Evolutionary conservation across 805 yeast species (phyloP).

Genomic region (Wickerhamomyces queroliae): DNA sequence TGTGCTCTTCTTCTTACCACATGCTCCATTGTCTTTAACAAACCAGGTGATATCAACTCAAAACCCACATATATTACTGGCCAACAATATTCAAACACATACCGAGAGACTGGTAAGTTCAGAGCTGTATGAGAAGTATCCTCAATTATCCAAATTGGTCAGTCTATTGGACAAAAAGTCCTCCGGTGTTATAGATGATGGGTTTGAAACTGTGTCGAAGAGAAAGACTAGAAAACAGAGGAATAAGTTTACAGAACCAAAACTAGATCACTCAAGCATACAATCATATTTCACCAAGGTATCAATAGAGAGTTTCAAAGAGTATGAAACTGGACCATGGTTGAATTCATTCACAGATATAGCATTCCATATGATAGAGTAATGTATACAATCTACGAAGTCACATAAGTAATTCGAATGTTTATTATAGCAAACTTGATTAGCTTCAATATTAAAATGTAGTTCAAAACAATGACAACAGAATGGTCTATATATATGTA

Average conservation of each 20-base stretch:
- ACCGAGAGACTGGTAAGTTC: constrained; percentile 44
- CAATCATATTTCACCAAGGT: constrained; percentile 27
- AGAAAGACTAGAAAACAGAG: constrained; percentile 21
- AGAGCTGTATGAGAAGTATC: constrained; percentile 38
- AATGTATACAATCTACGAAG: neutral
- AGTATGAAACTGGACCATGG: constrained; percentile 35
- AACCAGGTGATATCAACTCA: constrained; percentile 29
- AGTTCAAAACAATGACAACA: neutral
- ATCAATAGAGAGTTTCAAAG: constrained; percentile 15
- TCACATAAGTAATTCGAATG: neutral
- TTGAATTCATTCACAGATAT: constrained; percentile 48
- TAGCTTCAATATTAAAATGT: neutral
- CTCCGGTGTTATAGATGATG: constrained; percentile 6
- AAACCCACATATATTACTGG: constrained; percentile 36
- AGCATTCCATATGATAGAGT: constrained; percentile 32
- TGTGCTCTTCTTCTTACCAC: constrained; percentile 62
- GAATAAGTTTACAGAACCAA: constrained; percentile 22
- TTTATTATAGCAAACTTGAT: constrained; percentile 1
- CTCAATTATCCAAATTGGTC: constrained; percentile 34
- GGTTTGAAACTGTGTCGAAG: constrained; percentile 11
- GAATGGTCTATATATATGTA: neutral
- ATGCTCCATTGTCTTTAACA: constrained; percentile 59
- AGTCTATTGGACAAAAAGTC: constrained; percentile 9
- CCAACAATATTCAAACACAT: constrained; percentile 47
- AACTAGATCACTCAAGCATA: constrained; percentile 26